Conservation (phyloP, 768 basidiomycete genomes). For the Coprinellus micaceus region DNA sequence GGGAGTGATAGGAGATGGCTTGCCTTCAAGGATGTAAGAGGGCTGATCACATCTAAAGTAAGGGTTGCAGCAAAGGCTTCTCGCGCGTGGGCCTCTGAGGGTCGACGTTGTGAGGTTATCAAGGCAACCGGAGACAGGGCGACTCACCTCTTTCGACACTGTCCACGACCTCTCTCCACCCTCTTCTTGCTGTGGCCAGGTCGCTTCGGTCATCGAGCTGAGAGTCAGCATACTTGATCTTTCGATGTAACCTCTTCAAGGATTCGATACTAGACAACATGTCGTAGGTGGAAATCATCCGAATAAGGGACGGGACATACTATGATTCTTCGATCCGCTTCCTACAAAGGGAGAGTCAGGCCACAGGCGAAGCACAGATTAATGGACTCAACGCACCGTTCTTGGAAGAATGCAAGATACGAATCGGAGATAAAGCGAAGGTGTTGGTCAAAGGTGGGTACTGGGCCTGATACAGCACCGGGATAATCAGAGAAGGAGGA, state of each 20-base stretch:
- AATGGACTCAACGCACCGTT: conserved; percentile 51
- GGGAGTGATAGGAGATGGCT: not conserved
- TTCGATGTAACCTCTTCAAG: conserved; percentile 68
- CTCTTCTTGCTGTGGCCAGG: conserved; percentile 59
- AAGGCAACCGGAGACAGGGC: too few species aligned
- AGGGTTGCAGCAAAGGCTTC: conserved; percentile 75
- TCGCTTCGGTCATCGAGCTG: conserved; percentile 71
- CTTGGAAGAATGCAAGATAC: conserved; percentile 81
- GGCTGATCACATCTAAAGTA: conserved; percentile 66
- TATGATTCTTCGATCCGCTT: conserved; percentile 83
- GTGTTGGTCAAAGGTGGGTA: conserved; percentile 70
- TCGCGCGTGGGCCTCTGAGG: conserved; percentile 74
- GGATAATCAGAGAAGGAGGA: conserved; percentile 36
- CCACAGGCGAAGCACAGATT: conserved; percentile 10
- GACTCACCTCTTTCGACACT: conserved; percentile 76
- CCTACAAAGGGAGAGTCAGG: conserved; percentile 39
- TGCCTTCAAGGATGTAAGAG: conserved; percentile 66
- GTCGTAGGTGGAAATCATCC: not conserved
- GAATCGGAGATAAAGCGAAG: conserved; percentile 68
- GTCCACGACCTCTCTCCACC: conserved; percentile 83
- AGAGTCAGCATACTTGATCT: conserved; percentile 64
- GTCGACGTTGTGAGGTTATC: too few species aligned
- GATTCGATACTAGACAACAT: conserved; percentile 62
- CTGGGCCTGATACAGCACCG: conserved; percentile 44
- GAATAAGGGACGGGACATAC: conserved; percentile 39